These are phyloP conservation scores for Anethum foeniculum DNA, from an alignment of 140 eudicot species.

Conservation along the genomic window DNA sequence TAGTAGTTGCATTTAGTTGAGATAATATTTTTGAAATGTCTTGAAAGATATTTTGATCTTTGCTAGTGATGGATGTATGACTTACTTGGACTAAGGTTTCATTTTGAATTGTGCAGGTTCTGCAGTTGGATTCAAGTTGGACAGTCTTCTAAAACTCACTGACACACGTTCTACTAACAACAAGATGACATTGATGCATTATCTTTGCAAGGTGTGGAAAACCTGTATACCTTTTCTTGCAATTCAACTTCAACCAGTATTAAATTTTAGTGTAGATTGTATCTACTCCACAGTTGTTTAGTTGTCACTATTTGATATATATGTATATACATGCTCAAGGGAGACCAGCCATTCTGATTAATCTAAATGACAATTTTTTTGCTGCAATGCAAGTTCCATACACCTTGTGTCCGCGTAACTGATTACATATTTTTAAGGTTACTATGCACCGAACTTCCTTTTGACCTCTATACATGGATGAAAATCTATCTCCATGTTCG, in stretches of 20 bases:
- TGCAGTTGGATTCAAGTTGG: conserved; percentile 88
- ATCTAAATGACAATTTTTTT: too few species aligned
- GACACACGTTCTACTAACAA: conserved; percentile 79
- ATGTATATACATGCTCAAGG: background rate
- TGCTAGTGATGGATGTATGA: background rate
- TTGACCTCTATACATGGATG: too few species aligned
- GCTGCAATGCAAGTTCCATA: too few species aligned
- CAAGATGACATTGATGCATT: conserved; percentile 45
- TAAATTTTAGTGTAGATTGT: background rate
- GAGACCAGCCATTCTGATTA: conserved; percentile 20
- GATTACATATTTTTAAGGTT: too few species aligned
- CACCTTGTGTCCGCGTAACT: too few species aligned
- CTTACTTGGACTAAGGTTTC: background rate
- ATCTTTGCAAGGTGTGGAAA: conserved; percentile 60
- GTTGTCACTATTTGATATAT: background rate
- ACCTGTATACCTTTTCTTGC: background rate
- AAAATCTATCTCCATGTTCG: too few species aligned
- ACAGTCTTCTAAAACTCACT: conserved; percentile 77
- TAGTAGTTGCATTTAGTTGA: background rate
- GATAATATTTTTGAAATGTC: background rate
- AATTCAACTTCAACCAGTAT: background rate
- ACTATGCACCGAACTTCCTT: too few species aligned
- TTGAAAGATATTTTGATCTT: background rate
- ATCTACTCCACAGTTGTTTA: background rate
- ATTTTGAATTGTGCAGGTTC: conserved; percentile 11